A percentile compares a stretch with the other conserved stretches of the same genome.
These are phyloP conservation scores for Skeletonema grethae DNA, from an alignment of 108 stramenopile species.

Conservation along the genomic window DNA sequence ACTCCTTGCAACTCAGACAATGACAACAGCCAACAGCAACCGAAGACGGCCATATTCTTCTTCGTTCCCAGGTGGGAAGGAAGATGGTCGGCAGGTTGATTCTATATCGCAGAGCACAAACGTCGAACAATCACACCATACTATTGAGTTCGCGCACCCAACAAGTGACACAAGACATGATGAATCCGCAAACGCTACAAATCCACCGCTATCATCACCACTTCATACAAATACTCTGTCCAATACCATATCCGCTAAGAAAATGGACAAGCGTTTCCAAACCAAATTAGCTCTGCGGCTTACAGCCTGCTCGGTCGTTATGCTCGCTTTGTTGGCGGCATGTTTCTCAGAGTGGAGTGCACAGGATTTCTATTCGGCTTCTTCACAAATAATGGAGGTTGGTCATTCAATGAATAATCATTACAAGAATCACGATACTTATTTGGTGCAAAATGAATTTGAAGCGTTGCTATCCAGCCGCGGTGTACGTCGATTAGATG, in stretches of 20 bases:
- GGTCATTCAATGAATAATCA: slow-evolving; percentile 1
- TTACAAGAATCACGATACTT: not conserved
- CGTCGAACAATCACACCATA: not conserved
- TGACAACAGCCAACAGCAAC: not conserved
- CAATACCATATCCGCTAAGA: not conserved
- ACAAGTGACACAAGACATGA: not conserved
- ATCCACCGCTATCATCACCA: not conserved
- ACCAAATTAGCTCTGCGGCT: slow-evolving; percentile 30
- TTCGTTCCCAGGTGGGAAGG: not conserved
- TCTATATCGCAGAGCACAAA: not conserved
- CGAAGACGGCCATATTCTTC: not conserved
- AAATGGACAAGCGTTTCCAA: slow-evolving; percentile 17
- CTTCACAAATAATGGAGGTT: not conserved
- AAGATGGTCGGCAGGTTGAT: not conserved
- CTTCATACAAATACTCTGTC: not conserved
- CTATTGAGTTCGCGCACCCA: not conserved
- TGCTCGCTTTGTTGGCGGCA: slow-evolving; percentile 9
- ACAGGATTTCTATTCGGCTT: not conserved
- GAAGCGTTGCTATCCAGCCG: not conserved
- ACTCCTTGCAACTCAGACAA: not conserved
- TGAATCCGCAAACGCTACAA: not conserved
- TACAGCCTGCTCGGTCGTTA: slow-evolving; percentile 13
- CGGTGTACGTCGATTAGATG: not conserved
- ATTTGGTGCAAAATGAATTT: not conserved
- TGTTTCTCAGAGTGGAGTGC: slow-evolving; percentile 34